Base-by-base conservation (phyloP, 495 filamentous ascomycete genomes). In the Chaetomium tenue region DNA sequence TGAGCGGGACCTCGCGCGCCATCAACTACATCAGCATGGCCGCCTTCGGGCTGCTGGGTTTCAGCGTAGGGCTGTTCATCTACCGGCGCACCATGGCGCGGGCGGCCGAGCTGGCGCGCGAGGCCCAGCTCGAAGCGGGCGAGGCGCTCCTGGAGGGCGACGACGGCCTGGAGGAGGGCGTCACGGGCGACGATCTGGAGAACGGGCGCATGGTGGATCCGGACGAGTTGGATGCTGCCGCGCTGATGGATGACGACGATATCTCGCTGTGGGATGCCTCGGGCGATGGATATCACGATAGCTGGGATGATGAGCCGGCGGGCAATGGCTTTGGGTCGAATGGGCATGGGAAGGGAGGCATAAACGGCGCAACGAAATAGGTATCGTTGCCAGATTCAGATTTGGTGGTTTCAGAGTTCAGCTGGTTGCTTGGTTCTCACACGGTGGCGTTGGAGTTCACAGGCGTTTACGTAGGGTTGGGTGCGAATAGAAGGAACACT, bases 51-150 rank as follows among this genome's bases (percentile, higher is more conserved):
- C 64, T 86, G 15, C 76, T 96, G 47, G 95, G 95, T 25, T 78
- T 88, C 16, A 82, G 81, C 26, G 92, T 93, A 0, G 92, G 91
- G 0, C 88, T 85, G 76, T 82, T 93, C 73, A 96, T 98, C 66
- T 98, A 97, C 78, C 84, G 79, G 70, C 84, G 88, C 63, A 98
- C 95, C 15, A 85, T 95, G 78, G 86, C 89, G 57, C 84, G 94
- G 6, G 91, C 94, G 7, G 83, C 84, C 58, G 86, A 97, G 75
- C 83, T 98, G 13, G 93, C 97, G 68, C 83, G 81, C n/a, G 89
- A 91, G 68, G 93, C 93, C 72, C 84, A 68, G n/a, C n/a, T 82
- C 72, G 66, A 78, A 77, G 56, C 67, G 58, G 54, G 66, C 55
- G 60, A 47, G 63, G 47, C 47, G 26, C 63, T 61, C 22, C 59